Evolutionary conservation across 2,329 filamentous ascomycete genomes (phyloP), one percentile per base, ranked within the genome.

Genomic region (Aspergillus costaricaensis): DNA sequence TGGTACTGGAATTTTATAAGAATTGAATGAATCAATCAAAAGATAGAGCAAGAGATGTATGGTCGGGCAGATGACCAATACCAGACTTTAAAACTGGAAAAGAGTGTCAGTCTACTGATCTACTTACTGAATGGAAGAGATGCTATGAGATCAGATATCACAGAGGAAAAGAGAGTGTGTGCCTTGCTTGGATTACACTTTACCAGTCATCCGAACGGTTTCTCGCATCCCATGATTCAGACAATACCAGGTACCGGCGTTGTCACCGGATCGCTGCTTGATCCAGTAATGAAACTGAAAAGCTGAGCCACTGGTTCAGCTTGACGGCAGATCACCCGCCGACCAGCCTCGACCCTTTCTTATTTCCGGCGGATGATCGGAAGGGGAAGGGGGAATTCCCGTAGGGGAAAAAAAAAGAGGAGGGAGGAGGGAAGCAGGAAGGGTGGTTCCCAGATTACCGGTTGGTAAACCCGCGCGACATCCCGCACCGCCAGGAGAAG

Each of bases 261-360:
- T 49, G 62, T 62, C 57, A 61, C 58, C 54, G 56, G 63, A 61
- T 63, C 58, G 32, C 12, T 36, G 32, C 32, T 36, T 36, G 12
- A 36, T 14, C 41, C 39, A 41, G 43, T 55, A 55, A 44, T 25
- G 38, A 39, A 39, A 55, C 25, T 38, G 23, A 48, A 32, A 49
- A 27, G 7, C 23, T 36, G 41, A 58, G 54, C 41, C 56, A 49
- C 51, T 60, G 60, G 57, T 56, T 64, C 54, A 64, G 55, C 55
- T 48, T 57, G 58, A 60, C 58, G 58, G 60, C 48, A 59, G 60
- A 65, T 65, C 61, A 65, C 50, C 63, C 61, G 63, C 61, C 58
- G 54, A 50, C 53, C 58, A 58, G 58, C 60, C 60, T 61, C 49
- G 58, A 59, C 58, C 56, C 41, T 61, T 58, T 55, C 36, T 51